These are phyloP conservation scores for Debaryomyces robertsiae DNA, from an alignment of 1,139 yeast genomes.

Conservation along the genomic window DNA sequence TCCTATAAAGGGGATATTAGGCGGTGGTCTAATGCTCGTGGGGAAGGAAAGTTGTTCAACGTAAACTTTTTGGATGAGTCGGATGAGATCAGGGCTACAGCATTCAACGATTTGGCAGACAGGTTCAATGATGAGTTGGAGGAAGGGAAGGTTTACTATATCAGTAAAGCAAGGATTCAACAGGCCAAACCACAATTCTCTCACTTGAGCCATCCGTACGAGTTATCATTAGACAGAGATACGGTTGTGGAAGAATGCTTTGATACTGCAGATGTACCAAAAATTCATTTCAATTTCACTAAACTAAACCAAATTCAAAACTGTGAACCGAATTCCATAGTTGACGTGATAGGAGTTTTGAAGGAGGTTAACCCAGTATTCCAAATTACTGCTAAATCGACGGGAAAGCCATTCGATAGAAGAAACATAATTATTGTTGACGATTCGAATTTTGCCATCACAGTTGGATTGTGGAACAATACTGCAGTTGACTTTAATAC, in stretches of 20 bases:
- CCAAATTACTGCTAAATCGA: constrained; percentile 87
- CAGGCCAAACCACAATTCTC: constrained; percentile 87
- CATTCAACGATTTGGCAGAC: constrained; percentile 86
- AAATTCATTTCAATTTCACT: constrained; percentile 73
- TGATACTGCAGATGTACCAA: constrained; percentile 71
- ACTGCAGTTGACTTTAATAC: constrained; percentile 74
- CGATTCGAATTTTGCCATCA: constrained; percentile 73
- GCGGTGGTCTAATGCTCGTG: constrained; percentile 83
- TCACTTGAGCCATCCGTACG: constrained; percentile 84
- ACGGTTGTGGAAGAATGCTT: constrained; percentile 72
- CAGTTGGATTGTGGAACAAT: constrained; percentile 89
- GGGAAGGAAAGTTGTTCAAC: constrained; percentile 88
- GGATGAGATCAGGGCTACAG: constrained; percentile 95
- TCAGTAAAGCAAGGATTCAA: constrained; percentile 79
- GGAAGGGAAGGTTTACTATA: constrained; percentile 87
- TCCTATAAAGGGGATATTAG: constrained; percentile 85
- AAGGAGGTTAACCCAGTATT: constrained; percentile 73
- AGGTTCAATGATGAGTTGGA: constrained; percentile 71
- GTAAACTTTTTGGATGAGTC: constrained; percentile 91
- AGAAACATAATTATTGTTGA: constrained; percentile 89
- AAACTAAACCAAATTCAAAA: constrained; percentile 67
- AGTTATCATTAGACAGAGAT: constrained; percentile 79
- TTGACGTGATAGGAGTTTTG: constrained; percentile 87
- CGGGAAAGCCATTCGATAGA: constrained; percentile 89
- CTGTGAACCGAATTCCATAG: constrained; percentile 67